A percentile compares a stretch with the other conserved stretches of the same genome.
phyloP scores from a whole-genome alignment of 2,329 filamentous ascomycete genomes.

The Hymenoscyphus salicellus region DNA sequence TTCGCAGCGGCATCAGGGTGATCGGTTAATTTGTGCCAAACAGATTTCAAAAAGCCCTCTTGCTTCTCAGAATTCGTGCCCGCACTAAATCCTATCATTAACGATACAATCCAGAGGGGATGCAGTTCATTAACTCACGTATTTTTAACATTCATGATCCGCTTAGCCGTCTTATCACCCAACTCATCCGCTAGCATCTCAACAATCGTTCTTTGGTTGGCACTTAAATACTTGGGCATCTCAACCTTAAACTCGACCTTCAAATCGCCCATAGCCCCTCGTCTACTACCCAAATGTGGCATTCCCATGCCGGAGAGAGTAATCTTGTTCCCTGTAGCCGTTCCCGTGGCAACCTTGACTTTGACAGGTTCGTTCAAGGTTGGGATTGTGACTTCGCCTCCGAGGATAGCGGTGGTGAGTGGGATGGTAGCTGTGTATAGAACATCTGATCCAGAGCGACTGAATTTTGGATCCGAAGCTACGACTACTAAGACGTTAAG shows the following conservation, averaged over 20 bases:
- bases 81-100: constrained; percentile 10
- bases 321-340: constrained; percentile 86
- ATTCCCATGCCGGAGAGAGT: constrained; percentile 90
- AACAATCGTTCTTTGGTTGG: constrained; percentile 86
- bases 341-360: constrained; percentile 87
- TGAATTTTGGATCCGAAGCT: constrained; percentile 86
- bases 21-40: constrained; percentile 91
- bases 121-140: background rate
- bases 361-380: constrained; percentile 88
- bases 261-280: constrained; percentile 72
- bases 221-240: constrained; percentile 91
- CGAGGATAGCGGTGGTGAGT: constrained; percentile 86
- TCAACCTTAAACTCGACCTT: constrained; percentile 90
- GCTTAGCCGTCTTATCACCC: constrained; percentile 84
- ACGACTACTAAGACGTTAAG: constrained; percentile 89
- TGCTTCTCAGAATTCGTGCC: constrained; percentile 59
- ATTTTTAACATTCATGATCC: constrained; percentile 78
- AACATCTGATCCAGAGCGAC: constrained; percentile 81
- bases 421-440: constrained; percentile 89
- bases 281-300: constrained; percentile 68
- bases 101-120: background rate
- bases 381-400: constrained; percentile 84
- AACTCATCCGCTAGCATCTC: constrained; percentile 98
- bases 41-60: constrained; percentile 87
- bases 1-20: constrained; percentile 40